Conservation (phyloP, 2,329 filamentous ascomycete genomes). For the Exophiala bonariae region DNA sequence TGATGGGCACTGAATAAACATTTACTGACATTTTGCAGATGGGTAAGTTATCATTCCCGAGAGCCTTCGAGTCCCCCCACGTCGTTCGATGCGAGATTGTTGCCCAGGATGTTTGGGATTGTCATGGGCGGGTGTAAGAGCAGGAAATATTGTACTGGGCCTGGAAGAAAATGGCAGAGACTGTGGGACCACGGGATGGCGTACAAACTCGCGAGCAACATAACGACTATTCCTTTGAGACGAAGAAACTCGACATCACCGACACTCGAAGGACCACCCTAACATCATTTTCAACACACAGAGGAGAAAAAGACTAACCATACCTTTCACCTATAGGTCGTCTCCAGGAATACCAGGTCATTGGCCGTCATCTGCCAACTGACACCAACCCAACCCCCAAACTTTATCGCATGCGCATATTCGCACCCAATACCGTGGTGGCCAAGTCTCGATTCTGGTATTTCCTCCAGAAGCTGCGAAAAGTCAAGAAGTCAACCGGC, state of each 20-base stretch:
- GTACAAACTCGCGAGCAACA: too few relatives aligned
- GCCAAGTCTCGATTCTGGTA: constrained; percentile 99
- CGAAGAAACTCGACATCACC: too few relatives aligned
- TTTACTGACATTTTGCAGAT: constrained; percentile 48
- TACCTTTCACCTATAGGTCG: constrained; percentile 64
- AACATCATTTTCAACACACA: too few relatives aligned
- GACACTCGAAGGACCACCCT: too few relatives aligned
- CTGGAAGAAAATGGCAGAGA: too few relatives aligned
- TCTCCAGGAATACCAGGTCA: constrained; percentile 99
- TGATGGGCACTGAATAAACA: constrained; percentile 23
- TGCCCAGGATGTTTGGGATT: too few relatives aligned
- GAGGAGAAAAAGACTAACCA: constrained; percentile 12
- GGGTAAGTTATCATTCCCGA: constrained; percentile 53
- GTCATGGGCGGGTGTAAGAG: background rate
- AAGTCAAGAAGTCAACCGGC: constrained; percentile 99
- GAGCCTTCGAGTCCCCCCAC: constrained; percentile 16
- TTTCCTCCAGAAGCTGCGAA: constrained; percentile 97
- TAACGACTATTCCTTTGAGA: too few relatives aligned
- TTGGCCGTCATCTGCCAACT: constrained; percentile 97
- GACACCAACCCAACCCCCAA: constrained; percentile 96
- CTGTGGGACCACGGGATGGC: too few relatives aligned
- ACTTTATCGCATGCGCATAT: constrained; percentile 99
- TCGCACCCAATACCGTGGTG: constrained; percentile 95
- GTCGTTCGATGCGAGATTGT: too few relatives aligned
- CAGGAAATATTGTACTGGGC: background rate